Conservation (phyloP, 2,329 filamentous ascomycete species). For the Hypoxylon sp. region DNA sequence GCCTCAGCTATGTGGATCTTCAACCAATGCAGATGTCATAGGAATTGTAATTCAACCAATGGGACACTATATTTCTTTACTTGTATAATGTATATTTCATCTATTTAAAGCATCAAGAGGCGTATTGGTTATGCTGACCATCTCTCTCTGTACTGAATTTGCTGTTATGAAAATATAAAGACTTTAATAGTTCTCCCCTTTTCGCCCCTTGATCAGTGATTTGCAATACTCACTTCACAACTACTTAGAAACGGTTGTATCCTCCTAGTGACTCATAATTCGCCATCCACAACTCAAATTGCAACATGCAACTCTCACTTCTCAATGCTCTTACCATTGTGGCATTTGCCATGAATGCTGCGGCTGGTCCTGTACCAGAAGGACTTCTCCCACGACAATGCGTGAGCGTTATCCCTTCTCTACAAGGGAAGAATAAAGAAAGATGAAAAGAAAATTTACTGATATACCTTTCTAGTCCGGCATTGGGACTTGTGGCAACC, state of each 20-base stretch:
- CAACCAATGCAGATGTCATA: background rate
- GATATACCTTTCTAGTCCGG: slow-evolving; percentile 13
- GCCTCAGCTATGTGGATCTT: background rate
- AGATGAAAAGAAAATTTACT: background rate
- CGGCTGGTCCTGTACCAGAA: slow-evolving; percentile 26
- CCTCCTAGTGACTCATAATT: slow-evolving; percentile 1
- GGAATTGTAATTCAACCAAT: background rate
- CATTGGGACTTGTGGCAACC: slow-evolving; percentile 23
- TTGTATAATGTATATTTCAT: slow-evolving; percentile 4
- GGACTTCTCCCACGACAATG: slow-evolving; percentile 29
- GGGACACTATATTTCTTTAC: background rate
- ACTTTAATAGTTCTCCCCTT: background rate
- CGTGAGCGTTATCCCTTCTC: slow-evolving; percentile 7
- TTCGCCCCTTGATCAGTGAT: background rate
- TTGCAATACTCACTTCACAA: background rate
- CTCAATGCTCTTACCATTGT: slow-evolving; percentile 9
- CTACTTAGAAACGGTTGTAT: background rate
- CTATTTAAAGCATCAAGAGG: slow-evolving; percentile 1
- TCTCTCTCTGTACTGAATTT: background rate
- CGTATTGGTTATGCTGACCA: background rate
- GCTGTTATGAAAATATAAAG: slow-evolving; percentile 3
- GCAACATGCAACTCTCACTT: slow-evolving; percentile 29
- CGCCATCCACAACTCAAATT: slow-evolving; percentile 9
- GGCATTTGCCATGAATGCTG: slow-evolving; percentile 19
- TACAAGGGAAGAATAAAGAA: too few relatives aligned